These are phyloP conservation scores for Avena eriantha DNA, from an alignment of 176 grass and related monocot species.

Conservation along the genomic window DNA sequence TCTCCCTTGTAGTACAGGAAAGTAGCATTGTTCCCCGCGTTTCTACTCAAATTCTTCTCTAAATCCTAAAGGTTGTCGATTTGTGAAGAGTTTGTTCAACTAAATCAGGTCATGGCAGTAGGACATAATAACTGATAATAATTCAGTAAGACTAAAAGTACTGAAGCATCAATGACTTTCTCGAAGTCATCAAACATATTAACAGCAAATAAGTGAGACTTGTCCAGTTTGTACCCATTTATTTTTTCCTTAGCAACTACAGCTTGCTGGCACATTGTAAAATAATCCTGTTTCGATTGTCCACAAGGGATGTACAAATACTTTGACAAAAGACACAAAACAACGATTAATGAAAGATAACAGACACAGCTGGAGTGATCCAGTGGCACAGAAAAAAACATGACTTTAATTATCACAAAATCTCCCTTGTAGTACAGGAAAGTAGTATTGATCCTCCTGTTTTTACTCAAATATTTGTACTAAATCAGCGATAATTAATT, in stretches of 20 bases:
- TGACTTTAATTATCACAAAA: neutral
- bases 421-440: neutral
- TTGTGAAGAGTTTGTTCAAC: neutral
- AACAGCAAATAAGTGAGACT: conserved; percentile 84
- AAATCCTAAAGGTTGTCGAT: neutral
- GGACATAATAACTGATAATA: neutral
- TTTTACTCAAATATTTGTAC: neutral
- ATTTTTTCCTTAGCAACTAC: conserved; percentile 91
- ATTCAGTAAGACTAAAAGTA: neutral
- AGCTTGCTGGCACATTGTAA: conserved; percentile 67
- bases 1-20: neutral
- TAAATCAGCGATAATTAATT: neutral
- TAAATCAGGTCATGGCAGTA: neutral
- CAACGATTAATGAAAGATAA: neutral
- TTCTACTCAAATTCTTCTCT: neutral
- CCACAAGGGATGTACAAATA: neutral
- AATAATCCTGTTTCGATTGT: neutral
- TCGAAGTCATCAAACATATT: conserved; percentile 96
- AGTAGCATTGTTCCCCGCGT: neutral
- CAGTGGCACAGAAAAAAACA: neutral
- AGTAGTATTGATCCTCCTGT: neutral
- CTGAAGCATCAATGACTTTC: conserved; percentile 24
- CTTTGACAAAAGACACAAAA: neutral
- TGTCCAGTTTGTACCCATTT: conserved; percentile 92
- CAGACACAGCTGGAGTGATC: neutral